Conservation (phyloP, 108 stramenopile genomes). For the Skeletonema marinoi region DNA sequence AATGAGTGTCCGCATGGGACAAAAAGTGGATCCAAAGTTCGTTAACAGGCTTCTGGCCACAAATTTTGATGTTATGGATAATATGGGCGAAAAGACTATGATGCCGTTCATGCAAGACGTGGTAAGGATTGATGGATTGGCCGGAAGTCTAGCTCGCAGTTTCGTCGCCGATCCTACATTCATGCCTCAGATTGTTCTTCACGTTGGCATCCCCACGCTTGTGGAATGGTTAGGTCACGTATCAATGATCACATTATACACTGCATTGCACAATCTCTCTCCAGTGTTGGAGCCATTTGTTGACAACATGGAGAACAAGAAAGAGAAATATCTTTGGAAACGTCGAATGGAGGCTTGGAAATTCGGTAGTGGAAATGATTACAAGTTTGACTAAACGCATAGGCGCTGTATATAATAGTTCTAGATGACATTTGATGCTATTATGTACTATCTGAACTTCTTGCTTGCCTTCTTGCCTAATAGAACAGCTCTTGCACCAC, state of each 20-base stretch:
- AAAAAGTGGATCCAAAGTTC: slow-evolving; percentile 75
- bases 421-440: neutral
- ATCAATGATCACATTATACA: slow-evolving; percentile 72
- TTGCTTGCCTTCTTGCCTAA: neutral
- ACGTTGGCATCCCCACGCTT: slow-evolving; percentile 77
- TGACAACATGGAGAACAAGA: slow-evolving; percentile 43
- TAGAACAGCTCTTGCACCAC: neutral
- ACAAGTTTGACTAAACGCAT: slow-evolving; percentile 50
- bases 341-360: slow-evolving; percentile 72
- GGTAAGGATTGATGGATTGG: slow-evolving; percentile 85
- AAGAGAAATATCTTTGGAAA: slow-evolving; percentile 44
- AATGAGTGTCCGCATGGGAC: slow-evolving; percentile 89
- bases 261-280: slow-evolving; percentile 51
- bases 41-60: slow-evolving; percentile 87
- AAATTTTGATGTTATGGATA: slow-evolving; percentile 90
- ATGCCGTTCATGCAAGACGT: slow-evolving; percentile 93
- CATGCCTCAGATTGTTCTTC: slow-evolving; percentile 81
- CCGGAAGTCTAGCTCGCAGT: slow-evolving; percentile 72
- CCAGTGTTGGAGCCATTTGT: slow-evolving; percentile 48
- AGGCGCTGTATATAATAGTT: neutral
- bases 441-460: neutral
- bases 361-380: slow-evolving; percentile 82
- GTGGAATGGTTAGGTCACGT: slow-evolving; percentile 90
- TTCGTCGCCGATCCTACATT: slow-evolving; percentile 76
- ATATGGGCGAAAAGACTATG: slow-evolving; percentile 76